Base-by-base conservation (phyloP, 345 rosid genomes). In the Sapria himalayana region DNA sequence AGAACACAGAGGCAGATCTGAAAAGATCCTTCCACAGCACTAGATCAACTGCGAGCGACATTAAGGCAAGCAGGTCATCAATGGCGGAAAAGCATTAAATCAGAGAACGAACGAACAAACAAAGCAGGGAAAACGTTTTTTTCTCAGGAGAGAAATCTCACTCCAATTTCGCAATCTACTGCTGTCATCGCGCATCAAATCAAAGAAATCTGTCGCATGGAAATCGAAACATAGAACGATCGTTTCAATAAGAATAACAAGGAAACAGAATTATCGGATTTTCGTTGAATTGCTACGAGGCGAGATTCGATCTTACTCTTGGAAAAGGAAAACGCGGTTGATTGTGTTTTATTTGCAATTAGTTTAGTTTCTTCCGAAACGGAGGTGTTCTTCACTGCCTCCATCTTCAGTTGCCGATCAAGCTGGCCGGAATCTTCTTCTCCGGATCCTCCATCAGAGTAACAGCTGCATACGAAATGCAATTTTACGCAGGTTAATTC, bases 21-120 rank as follows among this genome's bases (percentile, higher is more conserved):
- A 78, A 64, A 32, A 48, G 63, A 42, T 89, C 92, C 60, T 76
- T 82, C 98, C 98, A 89, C 93, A 89, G 74, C 33, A 79, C 81
- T 34, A 89, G 54, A 66, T 89, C 98, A 71, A 71, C 98, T 89
- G 77, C 39, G 50, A 35, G 4, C 12, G 4, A 33, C 39, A 56
- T 14, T 17, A 21, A 39, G 20, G 36, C 15, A 24, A 35, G 31
- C 12, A 25, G 15, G 22, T 9, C 29, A 10, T 8, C 20, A 48
- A 16, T 17, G 24, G 12, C 13, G 2, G 29, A 36, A 22, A 9
- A 3, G 4, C 25, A 25, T 13, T 4, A 13, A 45, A 13, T 31
- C 18, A 44, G 10, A n/a, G 2, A 46, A 15, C 3, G 18, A 36
- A 14, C 11, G 7, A 40, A 6, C 42, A n/a, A 9, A 27, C 7